Conservation (phyloP, 2,329 filamentous ascomycete genomes). For the Teratosphaeria viscida region DNA sequence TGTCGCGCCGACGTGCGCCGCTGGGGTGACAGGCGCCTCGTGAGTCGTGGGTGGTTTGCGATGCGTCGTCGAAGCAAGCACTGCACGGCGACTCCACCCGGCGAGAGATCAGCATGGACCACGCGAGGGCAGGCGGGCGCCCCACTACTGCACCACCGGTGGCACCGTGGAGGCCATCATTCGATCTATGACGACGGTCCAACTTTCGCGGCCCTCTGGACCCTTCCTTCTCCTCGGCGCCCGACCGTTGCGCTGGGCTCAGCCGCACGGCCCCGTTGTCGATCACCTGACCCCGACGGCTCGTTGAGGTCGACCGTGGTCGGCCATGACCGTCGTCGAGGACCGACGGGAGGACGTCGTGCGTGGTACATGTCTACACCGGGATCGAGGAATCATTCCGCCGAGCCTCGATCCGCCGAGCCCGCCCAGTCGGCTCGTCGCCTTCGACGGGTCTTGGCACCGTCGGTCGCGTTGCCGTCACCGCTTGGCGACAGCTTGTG, state of each 20-base stretch:
- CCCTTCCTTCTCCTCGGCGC: background rate
- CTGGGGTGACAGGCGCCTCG: background rate
- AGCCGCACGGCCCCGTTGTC: background rate
- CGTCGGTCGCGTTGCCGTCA: too few species aligned
- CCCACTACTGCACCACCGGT: background rate
- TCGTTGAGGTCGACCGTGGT: too few species aligned
- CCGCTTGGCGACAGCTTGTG: background rate
- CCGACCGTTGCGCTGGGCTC: background rate
- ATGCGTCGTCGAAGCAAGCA: background rate
- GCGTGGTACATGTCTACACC: background rate
- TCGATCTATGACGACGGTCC: background rate
- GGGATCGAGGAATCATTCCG: background rate
- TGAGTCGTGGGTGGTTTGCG: background rate
- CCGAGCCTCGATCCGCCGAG: background rate
- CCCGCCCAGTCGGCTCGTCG: background rate
- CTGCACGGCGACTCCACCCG: background rate
- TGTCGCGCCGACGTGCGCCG: background rate
- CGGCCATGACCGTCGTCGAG: background rate
- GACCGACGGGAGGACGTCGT: too few species aligned
- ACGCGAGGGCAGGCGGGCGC: background rate
- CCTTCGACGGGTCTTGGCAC: too few species aligned
- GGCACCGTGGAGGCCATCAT: background rate
- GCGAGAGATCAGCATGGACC: background rate
- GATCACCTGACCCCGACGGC: background rate
- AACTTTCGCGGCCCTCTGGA: background rate